Conservation (phyloP, 345 rosid species). For the Salix caprea region DNA sequence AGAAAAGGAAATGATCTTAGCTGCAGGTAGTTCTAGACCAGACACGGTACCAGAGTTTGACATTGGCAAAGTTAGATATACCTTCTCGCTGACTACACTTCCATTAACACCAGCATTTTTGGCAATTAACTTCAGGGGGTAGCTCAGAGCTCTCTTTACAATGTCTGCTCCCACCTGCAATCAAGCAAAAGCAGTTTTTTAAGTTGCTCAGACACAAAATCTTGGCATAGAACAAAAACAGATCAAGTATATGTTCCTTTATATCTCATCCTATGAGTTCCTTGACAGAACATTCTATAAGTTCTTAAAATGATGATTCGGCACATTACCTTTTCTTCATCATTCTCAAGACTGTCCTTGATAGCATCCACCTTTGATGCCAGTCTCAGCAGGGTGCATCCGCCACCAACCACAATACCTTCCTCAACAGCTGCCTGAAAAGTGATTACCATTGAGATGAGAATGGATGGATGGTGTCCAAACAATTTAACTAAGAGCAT, state of each 20-base stretch:
- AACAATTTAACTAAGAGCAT: neutral
- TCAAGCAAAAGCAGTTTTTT: neutral
- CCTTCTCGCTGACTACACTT: conserved; percentile 93
- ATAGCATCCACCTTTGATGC: conserved; percentile 35
- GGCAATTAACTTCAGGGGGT: conserved; percentile 87
- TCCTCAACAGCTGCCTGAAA: conserved; percentile 58
- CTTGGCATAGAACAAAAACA: neutral
- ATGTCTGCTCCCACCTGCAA: conserved; percentile 91
- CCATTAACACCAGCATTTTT: conserved; percentile 96
- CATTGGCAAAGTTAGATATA: neutral
- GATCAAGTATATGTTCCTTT: neutral
- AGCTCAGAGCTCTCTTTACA: conserved; percentile 81
- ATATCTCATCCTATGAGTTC: neutral
- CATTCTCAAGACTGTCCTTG: conserved; percentile 65
- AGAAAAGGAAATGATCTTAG: neutral
- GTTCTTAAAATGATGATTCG: neutral
- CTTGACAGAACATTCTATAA: neutral
- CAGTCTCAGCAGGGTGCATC: conserved; percentile 52
- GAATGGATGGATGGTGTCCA: neutral
- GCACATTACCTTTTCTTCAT: conserved; percentile 77
- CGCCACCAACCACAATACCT: conserved; percentile 36
- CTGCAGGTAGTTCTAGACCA: neutral
- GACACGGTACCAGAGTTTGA: neutral
- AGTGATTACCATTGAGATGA: neutral
- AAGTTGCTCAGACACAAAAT: neutral